Evolutionary conservation across 2,329 filamentous ascomycete species (phyloP), one percentile per base, ranked within the genome.

Genomic region (Scytalidium lignicola): DNA sequence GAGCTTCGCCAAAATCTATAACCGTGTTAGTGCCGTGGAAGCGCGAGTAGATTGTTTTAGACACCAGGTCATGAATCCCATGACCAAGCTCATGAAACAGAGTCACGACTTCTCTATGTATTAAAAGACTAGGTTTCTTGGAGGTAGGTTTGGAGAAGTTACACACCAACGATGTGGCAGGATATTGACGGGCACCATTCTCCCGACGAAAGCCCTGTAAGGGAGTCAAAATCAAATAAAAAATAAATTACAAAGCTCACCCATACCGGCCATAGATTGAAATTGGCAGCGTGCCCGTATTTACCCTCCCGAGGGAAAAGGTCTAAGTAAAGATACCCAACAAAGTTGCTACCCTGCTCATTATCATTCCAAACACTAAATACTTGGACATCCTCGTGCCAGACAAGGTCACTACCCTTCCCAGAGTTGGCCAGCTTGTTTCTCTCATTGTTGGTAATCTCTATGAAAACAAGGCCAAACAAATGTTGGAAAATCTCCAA

Each of bases 261-360:
- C n/a, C n/a, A n/a, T n/a, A n/a, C 86, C 1, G 87, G 86, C 67
- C 89, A 83, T 2, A 93, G 68, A 67, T 84, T 88, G 72, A 93
- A 92, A 73, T 92, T 92, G 61, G 88, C 88, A 6, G 88, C 88
- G 61, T 92, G 88, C 15, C 86, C 84, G 64, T 92, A 92, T 67
- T 93, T 93, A 67, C 89, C 88, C 58, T 83, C 81, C 32, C 88
- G 79, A 1, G 88, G 88, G 67, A 89, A 86, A 18, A 92, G 75
- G 66, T 93, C 88, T 13, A 93, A 78, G 66, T 92, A 92, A 21
- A 93, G 75, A 64, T 92, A 93, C 37, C 88, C 88, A 7, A 88
- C 83, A 60, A 93, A 93, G 29, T 74, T 80, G 44, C 78, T 74
- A 15, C 87, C 88, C 57, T 86, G 83, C 1, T 74, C 75, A 51